Evolutionary conservation across 306 rosid genomes (phyloP).

Genomic region (Acacia acuminata): DNA sequence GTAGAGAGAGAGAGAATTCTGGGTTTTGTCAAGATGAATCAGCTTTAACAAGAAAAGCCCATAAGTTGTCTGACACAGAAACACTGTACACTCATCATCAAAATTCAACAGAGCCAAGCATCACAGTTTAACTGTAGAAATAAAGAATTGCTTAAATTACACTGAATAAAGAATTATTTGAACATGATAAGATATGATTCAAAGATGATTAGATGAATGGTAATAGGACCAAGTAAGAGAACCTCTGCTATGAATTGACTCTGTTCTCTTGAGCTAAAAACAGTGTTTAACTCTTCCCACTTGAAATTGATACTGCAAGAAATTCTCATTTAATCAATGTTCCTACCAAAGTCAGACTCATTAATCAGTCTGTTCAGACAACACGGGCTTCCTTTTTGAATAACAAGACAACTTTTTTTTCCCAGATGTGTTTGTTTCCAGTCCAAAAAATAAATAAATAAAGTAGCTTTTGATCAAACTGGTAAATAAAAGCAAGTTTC

Average conservation of each 20-base stretch:
- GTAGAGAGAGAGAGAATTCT: not conserved
- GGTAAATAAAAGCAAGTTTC: not conserved
- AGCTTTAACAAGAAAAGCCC: conserved; percentile 20
- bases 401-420: not conserved
- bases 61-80: conserved; percentile 27
- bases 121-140: not conserved
- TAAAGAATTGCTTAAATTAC: not conserved
- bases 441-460: too few relatives aligned
- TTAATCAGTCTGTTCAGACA: not conserved
- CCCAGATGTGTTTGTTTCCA: not conserved
- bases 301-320: not conserved
- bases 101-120: conserved; percentile 15
- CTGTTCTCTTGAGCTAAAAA: not conserved
- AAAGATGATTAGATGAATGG: not conserved
- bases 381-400: not conserved
- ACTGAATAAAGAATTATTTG: not conserved
- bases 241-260: not conserved
- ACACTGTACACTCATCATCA: conserved; percentile 5
- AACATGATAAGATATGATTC: not conserved
- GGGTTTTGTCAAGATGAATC: conserved; percentile 32
- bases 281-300: not conserved
- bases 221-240: not conserved
- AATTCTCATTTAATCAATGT: not conserved
- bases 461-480: not conserved
- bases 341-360: not conserved